Evolutionary conservation across 371 early-diverging fungal species (phyloP).

Genomic region (Umbelopsis sp.): DNA sequence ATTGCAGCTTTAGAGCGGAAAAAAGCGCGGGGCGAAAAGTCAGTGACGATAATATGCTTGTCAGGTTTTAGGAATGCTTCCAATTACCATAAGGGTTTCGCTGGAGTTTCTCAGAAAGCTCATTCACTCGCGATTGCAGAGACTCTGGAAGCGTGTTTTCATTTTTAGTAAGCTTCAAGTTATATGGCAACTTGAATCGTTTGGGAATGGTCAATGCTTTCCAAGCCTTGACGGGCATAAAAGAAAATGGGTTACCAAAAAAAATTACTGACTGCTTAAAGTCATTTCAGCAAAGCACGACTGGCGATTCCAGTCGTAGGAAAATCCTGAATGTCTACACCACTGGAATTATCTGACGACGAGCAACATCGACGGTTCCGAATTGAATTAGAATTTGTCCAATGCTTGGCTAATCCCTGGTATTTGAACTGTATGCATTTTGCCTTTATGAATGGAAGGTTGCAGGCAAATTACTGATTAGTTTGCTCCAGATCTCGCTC

Average conservation of each 20-base stretch:
- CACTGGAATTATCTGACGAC: constrained; percentile 26
- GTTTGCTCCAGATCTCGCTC: constrained; percentile 74
- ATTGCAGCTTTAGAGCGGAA: neutral
- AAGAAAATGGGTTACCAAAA: neutral
- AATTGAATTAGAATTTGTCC: constrained; percentile 94
- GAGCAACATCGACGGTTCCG: constrained; percentile 73
- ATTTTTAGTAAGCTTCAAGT: neutral
- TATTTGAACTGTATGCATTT: constrained; percentile 77
- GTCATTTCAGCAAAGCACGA: too few relatives aligned
- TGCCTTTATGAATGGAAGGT: too few relatives aligned
- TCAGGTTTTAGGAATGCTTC: neutral
- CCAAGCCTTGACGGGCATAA: too few relatives aligned
- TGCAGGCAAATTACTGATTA: neutral
- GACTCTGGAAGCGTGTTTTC: neutral
- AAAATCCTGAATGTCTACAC: neutral
- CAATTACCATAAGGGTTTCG: neutral
- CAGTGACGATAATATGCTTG: neutral
- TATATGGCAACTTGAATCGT: neutral
- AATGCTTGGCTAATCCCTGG: constrained; percentile 93
- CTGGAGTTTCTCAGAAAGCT: neutral
- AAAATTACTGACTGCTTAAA: constrained; percentile 10
- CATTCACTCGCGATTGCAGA: neutral
- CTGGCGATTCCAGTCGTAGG: neutral
- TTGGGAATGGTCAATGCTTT: neutral
- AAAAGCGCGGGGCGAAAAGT: neutral